These are phyloP conservation scores for Aureobasidium leucospermi DNA, from an alignment of 2,329 filamentous ascomycete genomes.

Conservation along the genomic window DNA sequence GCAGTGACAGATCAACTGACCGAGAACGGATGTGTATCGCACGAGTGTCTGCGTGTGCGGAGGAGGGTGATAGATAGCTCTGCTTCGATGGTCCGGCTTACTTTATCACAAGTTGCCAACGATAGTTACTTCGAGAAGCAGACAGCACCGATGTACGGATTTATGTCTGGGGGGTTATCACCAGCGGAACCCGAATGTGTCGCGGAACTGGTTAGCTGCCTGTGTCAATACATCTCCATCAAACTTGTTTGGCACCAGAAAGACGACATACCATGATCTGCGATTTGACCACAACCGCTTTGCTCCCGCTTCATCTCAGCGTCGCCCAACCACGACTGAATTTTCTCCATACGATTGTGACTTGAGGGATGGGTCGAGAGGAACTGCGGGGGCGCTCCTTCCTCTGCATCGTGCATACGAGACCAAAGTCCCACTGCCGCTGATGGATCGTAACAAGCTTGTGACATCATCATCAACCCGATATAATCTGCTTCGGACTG, in stretches of 20 bases:
- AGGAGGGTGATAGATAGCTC: too few relatives aligned
- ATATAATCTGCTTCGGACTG: slow-evolving; percentile 69
- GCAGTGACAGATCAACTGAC: too few relatives aligned
- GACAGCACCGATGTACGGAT: background rate
- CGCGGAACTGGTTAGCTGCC: slow-evolving; percentile 2
- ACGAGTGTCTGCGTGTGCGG: too few relatives aligned
- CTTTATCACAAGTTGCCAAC: too few relatives aligned
- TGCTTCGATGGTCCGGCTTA: too few relatives aligned
- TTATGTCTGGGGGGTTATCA: background rate
- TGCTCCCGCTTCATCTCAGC: slow-evolving; percentile 31
- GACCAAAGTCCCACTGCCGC: slow-evolving; percentile 56
- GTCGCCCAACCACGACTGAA: slow-evolving; percentile 49
- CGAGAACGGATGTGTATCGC: too few relatives aligned
- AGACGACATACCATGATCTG: slow-evolving; percentile 13
- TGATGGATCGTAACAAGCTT: slow-evolving; percentile 67
- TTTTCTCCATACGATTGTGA: slow-evolving; percentile 57
- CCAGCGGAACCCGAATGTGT: background rate
- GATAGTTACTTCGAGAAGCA: too few relatives aligned
- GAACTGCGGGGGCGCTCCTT: slow-evolving; percentile 57
- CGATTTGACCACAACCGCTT: slow-evolving; percentile 12
- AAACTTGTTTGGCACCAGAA: background rate
- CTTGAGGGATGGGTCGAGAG: slow-evolving; percentile 71
- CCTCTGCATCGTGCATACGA: slow-evolving; percentile 49
- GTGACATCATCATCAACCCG: slow-evolving; percentile 74
- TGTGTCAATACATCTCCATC: too few relatives aligned